These are phyloP conservation scores for Pseudozyma tsukubaensis DNA, from an alignment of 1,284 basidiomycete genomes.

Conservation along the genomic window DNA sequence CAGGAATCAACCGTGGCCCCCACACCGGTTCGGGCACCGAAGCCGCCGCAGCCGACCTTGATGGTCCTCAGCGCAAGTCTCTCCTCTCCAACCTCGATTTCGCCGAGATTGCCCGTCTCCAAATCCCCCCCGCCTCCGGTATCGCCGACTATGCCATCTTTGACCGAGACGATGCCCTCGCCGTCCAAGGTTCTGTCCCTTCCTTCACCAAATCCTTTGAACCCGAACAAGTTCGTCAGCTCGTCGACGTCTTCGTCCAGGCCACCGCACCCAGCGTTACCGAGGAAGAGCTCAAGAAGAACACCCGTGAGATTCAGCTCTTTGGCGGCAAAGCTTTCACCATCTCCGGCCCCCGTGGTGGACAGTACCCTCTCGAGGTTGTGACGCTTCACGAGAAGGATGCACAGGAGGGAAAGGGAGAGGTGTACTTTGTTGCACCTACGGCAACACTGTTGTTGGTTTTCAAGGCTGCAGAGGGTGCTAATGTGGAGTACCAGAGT, in stretches of 20 bases:
- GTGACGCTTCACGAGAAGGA: conserved; percentile 31
- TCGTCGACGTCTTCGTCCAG: conserved; percentile 39
- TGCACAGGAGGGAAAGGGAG: background rate
- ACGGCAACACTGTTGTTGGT: conserved; percentile 40
- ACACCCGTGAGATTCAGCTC: conserved; percentile 12
- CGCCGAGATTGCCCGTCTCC: conserved; percentile 26
- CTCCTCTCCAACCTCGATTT: conserved; percentile 38
- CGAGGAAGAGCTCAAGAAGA: conserved; percentile 20
- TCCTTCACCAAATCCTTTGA: conserved; percentile 38
- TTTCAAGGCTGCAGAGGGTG: conserved; percentile 32
- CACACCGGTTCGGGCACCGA: conserved; percentile 45
- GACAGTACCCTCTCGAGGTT: conserved; percentile 38
- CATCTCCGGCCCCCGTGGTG: conserved; percentile 34
- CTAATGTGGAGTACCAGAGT: conserved; percentile 27
- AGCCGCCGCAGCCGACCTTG: conserved; percentile 21
- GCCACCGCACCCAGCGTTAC: conserved; percentile 29
- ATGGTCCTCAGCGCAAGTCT: conserved; percentile 27
- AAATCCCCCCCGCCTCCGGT: conserved; percentile 34
- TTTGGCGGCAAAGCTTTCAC: conserved; percentile 22
- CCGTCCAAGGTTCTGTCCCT: conserved; percentile 26
- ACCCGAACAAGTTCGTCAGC: conserved; percentile 9
- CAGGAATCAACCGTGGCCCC: conserved; percentile 28
- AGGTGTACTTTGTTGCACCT: conserved; percentile 38
- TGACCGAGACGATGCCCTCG: conserved; percentile 28
- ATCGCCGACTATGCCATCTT: conserved; percentile 45